Evolutionary conservation across 1,284 basidiomycete genomes (phyloP).

Genomic region (Xerocomus minutiporus): DNA sequence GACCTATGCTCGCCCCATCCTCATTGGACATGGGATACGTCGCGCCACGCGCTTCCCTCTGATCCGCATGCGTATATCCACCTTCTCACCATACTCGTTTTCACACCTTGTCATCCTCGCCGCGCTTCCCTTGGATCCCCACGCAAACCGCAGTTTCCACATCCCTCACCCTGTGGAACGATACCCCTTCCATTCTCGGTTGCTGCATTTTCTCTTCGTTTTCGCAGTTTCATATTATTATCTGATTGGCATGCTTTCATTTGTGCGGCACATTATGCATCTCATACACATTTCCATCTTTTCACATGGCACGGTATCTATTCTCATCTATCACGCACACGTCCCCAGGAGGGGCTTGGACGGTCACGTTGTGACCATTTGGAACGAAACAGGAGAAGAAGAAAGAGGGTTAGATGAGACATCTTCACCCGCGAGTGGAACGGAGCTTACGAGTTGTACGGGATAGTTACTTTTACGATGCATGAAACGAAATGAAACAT

Average conservation of each 20-base stretch:
- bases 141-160: constrained; percentile 17
- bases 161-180: background rate
- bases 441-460: constrained; percentile 26
- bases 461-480: constrained; percentile 20
- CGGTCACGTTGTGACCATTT: constrained; percentile 11
- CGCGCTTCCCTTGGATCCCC: constrained; percentile 21
- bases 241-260: constrained; percentile 24
- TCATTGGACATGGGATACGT: constrained; percentile 18
- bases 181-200: constrained; percentile 4
- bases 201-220: constrained; percentile 7
- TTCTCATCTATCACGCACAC: constrained; percentile 26
- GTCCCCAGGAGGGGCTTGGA: constrained; percentile 27
- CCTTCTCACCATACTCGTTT: constrained; percentile 16
- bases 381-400: constrained; percentile 11
- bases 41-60: constrained; percentile 21
- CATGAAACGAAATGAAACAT: constrained; percentile 22
- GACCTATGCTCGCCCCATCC: constrained; percentile 16
- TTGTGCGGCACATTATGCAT: constrained; percentile 29
- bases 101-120: constrained; percentile 3
- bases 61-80: constrained; percentile 20
- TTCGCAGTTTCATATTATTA: constrained; percentile 28
- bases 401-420: constrained; percentile 14
- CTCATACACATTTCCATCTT: constrained; percentile 25
- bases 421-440: constrained; percentile 12
- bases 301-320: constrained; percentile 28